Conservation (phyloP, 768 basidiomycete genomes). For the Kwoniella sp. region DNA sequence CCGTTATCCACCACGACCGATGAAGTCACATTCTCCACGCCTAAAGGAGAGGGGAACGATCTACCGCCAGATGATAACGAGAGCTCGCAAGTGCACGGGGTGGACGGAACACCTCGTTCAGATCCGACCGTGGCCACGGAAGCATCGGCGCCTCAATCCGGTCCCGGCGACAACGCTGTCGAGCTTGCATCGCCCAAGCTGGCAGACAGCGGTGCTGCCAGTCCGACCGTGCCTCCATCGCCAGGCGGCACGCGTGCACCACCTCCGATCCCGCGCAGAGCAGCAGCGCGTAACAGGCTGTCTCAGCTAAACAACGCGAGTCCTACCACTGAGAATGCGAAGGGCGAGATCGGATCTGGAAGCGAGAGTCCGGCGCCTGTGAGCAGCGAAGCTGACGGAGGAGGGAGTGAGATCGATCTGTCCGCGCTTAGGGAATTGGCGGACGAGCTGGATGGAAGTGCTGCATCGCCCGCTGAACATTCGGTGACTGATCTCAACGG, state of each 20-base stretch:
- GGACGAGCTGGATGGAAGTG: conserved; percentile 4
- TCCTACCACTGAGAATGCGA: not conserved
- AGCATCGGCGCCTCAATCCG: conserved; percentile 5
- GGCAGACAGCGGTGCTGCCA: not conserved
- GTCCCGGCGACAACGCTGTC: not conserved
- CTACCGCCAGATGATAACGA: conserved; percentile 14
- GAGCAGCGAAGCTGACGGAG: not conserved
- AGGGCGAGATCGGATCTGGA: no score
- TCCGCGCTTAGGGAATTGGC: not conserved
- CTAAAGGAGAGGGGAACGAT: conserved; percentile 21
- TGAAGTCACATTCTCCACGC: conserved; percentile 31
- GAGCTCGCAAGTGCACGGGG: no score
- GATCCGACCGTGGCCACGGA: not conserved
- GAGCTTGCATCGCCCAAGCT: conserved; percentile 5
- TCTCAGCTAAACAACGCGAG: conserved; percentile 1
- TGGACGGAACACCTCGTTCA: not conserved
- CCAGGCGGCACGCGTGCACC: conserved; percentile 6
- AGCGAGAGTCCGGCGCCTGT: no score
- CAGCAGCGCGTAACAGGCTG: conserved; percentile 23
- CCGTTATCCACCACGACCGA: conserved; percentile 17
- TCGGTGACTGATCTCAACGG: no score
- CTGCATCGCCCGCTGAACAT: no score
- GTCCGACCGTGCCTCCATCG: not conserved
- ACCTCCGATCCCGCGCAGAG: conserved; percentile 30
- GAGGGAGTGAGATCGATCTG: not conserved